Evolutionary conservation across 78 protist genomes (phyloP).

Genomic region (Dictyostelium purpureum): DNA sequence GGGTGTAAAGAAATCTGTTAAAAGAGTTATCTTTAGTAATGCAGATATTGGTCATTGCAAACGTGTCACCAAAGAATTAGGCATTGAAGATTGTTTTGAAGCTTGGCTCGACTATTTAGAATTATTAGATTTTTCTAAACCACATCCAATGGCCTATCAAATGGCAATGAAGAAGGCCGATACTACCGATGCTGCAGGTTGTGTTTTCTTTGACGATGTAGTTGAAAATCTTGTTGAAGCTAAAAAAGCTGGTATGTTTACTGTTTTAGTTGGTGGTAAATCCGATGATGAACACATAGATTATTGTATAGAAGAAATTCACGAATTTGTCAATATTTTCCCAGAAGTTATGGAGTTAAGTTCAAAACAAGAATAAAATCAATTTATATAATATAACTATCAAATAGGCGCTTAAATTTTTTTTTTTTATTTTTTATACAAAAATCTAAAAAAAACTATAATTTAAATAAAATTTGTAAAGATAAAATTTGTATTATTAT

Average conservation of each 20-base stretch:
- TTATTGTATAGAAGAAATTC: constrained; percentile 47
- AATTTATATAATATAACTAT: too few relatives aligned
- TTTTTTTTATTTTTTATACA: too few relatives aligned
- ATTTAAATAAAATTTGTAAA: too few relatives aligned
- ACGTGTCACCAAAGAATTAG: constrained; percentile 39
- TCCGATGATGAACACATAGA: constrained; percentile 28
- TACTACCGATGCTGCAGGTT: constrained; percentile 54
- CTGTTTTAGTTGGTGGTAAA: constrained; percentile 49
- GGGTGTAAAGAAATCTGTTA: neutral
- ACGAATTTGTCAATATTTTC: constrained; percentile 39
- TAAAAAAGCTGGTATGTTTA: constrained; percentile 63
- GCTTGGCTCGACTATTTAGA: constrained; percentile 54
- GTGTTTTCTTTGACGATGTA: constrained; percentile 74
- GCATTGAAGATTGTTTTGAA: constrained; percentile 25
- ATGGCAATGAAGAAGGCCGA: constrained; percentile 76
- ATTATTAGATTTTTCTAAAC: constrained; percentile 50
- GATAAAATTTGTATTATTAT: neutral
- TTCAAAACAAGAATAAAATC: too few relatives aligned
- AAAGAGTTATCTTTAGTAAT: constrained; percentile 38
- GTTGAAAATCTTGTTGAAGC: constrained; percentile 67
- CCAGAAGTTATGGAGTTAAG: constrained; percentile 5
- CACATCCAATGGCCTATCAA: constrained; percentile 65
- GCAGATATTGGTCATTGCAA: constrained; percentile 61
- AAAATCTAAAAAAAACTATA: too few relatives aligned
- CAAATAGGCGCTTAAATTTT: too few relatives aligned